Evolutionary conservation across 306 rosid species (phyloP).

Genomic region (Fragaria iinumae): DNA sequence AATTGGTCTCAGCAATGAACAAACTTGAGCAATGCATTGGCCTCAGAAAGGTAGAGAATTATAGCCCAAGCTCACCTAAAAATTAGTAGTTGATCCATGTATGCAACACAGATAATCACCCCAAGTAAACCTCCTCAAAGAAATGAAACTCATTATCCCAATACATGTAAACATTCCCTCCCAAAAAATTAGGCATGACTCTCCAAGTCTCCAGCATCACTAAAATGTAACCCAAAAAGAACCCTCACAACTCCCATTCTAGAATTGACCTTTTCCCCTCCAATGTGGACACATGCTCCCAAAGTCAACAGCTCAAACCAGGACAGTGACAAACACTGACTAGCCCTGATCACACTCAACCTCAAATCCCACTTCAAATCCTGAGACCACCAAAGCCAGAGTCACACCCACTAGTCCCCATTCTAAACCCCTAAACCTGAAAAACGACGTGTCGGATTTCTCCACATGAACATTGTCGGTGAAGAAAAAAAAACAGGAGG

Average conservation of each 20-base stretch:
- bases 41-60: not conserved
- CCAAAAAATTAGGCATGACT: not conserved
- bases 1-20: too few relatives aligned
- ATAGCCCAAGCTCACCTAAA: too few relatives aligned
- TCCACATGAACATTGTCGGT: conserved; percentile 5
- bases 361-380: not conserved
- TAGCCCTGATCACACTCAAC: not conserved
- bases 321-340: not conserved
- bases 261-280: not conserved
- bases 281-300: not conserved
- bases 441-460: not conserved
- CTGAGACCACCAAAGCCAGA: not conserved
- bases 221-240: not conserved
- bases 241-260: not conserved
- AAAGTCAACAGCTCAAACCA: not conserved
- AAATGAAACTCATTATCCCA: not conserved
- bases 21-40: not conserved
- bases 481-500: not conserved
- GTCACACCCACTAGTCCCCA: not conserved
- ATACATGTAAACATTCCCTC: not conserved
- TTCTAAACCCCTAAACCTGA: not conserved
- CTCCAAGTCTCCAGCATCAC: not conserved
- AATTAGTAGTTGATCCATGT: not conserved
- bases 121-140: not conserved
- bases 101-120: not conserved